Conservation (phyloP, 2,329 filamentous ascomycete species). For the Colletotrichum sp. region DNA sequence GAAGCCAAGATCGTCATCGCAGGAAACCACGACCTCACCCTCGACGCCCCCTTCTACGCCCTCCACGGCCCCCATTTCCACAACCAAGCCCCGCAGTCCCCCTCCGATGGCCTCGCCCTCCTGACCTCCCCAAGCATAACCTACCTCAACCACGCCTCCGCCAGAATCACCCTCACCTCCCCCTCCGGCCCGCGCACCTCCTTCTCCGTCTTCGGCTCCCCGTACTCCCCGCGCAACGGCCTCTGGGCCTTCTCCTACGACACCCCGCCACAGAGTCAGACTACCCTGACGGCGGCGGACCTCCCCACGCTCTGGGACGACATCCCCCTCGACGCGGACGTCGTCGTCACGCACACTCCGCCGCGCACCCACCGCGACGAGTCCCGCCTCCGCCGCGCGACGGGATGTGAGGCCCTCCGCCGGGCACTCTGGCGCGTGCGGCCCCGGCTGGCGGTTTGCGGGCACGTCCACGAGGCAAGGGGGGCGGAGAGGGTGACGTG, state of each 20-base stretch:
- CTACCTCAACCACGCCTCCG: slow-evolving; percentile 67
- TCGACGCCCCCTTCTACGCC: slow-evolving; percentile 68
- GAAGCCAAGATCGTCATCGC: slow-evolving; percentile 75
- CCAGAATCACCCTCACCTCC: slow-evolving; percentile 58
- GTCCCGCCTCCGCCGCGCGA: slow-evolving; percentile 35
- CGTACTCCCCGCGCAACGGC: slow-evolving; percentile 61
- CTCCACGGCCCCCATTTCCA: slow-evolving; percentile 60
- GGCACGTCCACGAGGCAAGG: slow-evolving; percentile 73
- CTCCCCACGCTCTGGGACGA: slow-evolving; percentile 59
- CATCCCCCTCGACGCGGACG: slow-evolving; percentile 66
- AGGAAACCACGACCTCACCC: slow-evolving; percentile 77
- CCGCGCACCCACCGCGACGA: slow-evolving; percentile 65
- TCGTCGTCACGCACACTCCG: slow-evolving; percentile 76
- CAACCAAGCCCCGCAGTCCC: slow-evolving; percentile 59
- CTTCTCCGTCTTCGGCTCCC: slow-evolving; percentile 75
- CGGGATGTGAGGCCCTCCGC: slow-evolving; percentile 66
- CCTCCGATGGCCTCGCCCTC: slow-evolving; percentile 57
- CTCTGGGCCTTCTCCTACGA: slow-evolving; percentile 74
- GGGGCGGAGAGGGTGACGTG: slow-evolving; percentile 69
- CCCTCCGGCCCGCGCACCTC: slow-evolving; percentile 60
- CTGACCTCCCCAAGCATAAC: slow-evolving; percentile 60
- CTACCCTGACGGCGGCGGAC: neutral
- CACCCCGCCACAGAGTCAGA: slow-evolving; percentile 23
- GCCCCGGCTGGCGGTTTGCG: slow-evolving; percentile 71
- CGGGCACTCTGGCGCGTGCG: slow-evolving; percentile 63